Evolutionary conservation across 2,329 filamentous ascomycete species (phyloP), one percentile per base, ranked within the genome.

Genomic region (Fusarium nygamai): DNA sequence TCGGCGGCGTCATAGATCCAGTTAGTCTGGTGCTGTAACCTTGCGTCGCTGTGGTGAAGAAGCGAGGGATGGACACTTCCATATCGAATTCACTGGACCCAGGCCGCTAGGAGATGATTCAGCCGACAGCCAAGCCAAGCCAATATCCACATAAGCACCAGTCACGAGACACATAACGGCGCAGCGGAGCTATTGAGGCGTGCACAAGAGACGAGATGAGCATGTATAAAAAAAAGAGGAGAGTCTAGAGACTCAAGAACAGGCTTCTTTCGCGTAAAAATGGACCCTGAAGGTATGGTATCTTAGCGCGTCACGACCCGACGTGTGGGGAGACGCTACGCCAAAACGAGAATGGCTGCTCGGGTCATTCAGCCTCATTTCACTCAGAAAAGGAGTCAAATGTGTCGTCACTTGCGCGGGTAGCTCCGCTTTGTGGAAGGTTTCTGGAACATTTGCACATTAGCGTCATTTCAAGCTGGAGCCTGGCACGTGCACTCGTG

Each of bases 371-470:
- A 78, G 76, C 76, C 76, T 78, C 76, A 74, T 76, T 72, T 73
- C 67, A 65, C 51, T 36, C 14, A 46, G 53, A 61, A 61, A 46
- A 68, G 43, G 43, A 68, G 34, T 29, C 60, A 57, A 66, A 47
- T 50, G 71, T 76, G 74, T 74, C 72, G 72, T 76, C 74, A 75
- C 69, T 62, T 46, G n/a, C 34, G 33, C 54, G 64, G 51, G 56
- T 50, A 57, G 60, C 64, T 46, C 76, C 76, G 67, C 76, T 53
- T 29, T 41, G 41, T 70, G 67, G 77, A 79, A 78, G 61, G 64
- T 46, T 79, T 79, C 77, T 79, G 64, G 77, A 79, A 79, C 63
- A 69, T 59, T 51, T 76, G 67, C 60, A 57, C 69, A 68, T 75
- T 76, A 70, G 73, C 58, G 62, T 41, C 57, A 33, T 19, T 36